Evolutionary conservation across 805 yeast genomes (phyloP).

Genomic region (Spathaspora girioi): DNA sequence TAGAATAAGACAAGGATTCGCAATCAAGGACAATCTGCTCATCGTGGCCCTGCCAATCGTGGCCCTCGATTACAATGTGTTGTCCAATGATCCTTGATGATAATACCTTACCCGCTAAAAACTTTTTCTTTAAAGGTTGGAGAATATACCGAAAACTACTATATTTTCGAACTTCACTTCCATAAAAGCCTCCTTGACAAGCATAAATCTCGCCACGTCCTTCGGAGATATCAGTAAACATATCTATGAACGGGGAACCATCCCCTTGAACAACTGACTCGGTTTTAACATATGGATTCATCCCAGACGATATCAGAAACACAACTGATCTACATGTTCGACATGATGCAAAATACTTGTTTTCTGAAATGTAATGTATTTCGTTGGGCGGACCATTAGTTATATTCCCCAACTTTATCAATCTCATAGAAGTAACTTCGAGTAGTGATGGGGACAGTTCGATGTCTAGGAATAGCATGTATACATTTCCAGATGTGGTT

Average conservation of each 20-base stretch:
- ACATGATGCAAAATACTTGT: conserved; percentile 5
- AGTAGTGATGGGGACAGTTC: background rate
- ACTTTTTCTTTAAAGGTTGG: no score
- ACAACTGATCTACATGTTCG: conserved; percentile 2
- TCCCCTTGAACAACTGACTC: background rate
- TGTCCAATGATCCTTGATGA: background rate
- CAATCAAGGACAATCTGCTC: background rate
- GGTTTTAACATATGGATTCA: conserved; percentile 2
- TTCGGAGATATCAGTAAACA: background rate
- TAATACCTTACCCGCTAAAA: background rate
- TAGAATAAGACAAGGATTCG: background rate
- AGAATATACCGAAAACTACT: background rate
- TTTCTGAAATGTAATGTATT: conserved; percentile 4
- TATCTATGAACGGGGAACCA: conserved; percentile 7
- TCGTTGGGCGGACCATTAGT: conserved; percentile 2
- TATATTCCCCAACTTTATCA: conserved; percentile 2
- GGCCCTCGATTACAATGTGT: background rate
- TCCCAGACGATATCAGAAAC: conserved; percentile 4
- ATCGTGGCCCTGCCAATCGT: no score
- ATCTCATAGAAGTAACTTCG: conserved; percentile 2
- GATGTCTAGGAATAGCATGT: conserved; percentile 3
- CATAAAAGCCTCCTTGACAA: conserved; percentile 8
- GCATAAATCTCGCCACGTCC: conserved; percentile 2
- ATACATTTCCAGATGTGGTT: conserved; percentile 3
- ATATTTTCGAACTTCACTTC: conserved; percentile 7